Conservation (phyloP, 108 stramenopile species). For the Mediolabrus comicus region DNA sequence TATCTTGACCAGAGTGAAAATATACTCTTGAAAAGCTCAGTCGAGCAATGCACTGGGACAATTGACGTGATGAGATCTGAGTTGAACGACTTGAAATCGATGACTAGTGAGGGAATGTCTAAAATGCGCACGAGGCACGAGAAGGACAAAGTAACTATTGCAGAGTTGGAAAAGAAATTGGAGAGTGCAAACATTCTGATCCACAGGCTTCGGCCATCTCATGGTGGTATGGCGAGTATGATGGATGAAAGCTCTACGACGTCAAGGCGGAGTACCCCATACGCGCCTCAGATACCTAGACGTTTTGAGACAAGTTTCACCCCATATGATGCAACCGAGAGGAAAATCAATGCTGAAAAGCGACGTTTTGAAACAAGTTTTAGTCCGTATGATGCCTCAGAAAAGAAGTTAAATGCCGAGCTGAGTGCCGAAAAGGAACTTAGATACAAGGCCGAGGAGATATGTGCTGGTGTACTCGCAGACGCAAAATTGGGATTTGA, state of each 20-base stretch:
- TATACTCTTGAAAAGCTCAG: slow-evolving; percentile 30
- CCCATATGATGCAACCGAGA: not conserved
- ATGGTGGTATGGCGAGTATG: not conserved
- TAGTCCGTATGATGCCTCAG: not conserved
- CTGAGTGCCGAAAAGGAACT: slow-evolving; percentile 47
- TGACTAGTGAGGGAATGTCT: slow-evolving; percentile 18
- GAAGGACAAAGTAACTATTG: slow-evolving; percentile 6
- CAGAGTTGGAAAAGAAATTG: slow-evolving; percentile 20
- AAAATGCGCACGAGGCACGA: slow-evolving; percentile 14
- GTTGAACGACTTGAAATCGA: slow-evolving; percentile 34
- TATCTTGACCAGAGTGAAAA: slow-evolving; percentile 33
- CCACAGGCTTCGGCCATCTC: slow-evolving; percentile 6
- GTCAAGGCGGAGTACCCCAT: slow-evolving; percentile 15
- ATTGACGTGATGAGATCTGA: slow-evolving; percentile 36
- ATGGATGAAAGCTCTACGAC: not conserved
- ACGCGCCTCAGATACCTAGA: not conserved
- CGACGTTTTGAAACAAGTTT: not conserved
- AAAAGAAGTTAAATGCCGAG: slow-evolving; percentile 14
- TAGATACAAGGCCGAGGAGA: slow-evolving; percentile 46
- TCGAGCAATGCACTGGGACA: slow-evolving; percentile 22
- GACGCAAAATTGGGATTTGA: slow-evolving; percentile 31
- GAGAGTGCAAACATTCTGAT: slow-evolving; percentile 28
- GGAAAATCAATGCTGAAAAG: not conserved
- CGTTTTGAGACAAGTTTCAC: not conserved
- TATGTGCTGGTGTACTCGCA: slow-evolving; percentile 45